Percentiles rank a stretch among this genome's conserved stretches.
These are phyloP conservation scores for Furcasterigmium sp. DNA, from an alignment of 2,329 filamentous ascomycete genomes.

Conservation along the genomic window DNA sequence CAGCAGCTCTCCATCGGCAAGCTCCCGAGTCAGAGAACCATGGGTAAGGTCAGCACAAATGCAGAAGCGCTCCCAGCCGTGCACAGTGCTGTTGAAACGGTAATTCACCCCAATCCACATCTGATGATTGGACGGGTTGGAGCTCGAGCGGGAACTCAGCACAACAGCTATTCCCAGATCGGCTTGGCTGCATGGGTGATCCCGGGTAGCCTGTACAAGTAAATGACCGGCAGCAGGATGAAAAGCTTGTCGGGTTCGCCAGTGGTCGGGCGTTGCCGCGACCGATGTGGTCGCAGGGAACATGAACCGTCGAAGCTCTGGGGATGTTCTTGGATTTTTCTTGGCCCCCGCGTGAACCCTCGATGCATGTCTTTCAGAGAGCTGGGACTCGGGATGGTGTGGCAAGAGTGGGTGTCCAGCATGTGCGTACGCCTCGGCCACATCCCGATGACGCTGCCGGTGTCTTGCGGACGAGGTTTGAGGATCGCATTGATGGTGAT, in stretches of 20 bases:
- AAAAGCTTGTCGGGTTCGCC: background rate
- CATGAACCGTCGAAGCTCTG: background rate
- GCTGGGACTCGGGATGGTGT: too few species aligned
- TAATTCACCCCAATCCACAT: background rate
- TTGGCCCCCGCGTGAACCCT: conserved; percentile 1
- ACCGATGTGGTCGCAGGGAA: background rate
- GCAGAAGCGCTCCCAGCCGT: too few species aligned
- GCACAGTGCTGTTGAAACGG: too few species aligned
- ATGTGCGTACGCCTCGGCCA: too few species aligned
- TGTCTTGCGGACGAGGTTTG: too few species aligned
- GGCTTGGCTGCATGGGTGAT: conserved; percentile 1
- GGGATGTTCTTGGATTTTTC: background rate
- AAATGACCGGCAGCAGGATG: background rate
- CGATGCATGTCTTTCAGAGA: too few species aligned
- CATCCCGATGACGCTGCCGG: too few species aligned
- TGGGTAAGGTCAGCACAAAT: too few species aligned
- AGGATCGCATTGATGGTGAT: too few species aligned
- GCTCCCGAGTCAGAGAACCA: too few species aligned
- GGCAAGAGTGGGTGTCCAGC: too few species aligned
- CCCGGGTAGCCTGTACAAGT: background rate
- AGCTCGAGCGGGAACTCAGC: background rate
- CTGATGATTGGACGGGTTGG: background rate
- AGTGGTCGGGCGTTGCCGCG: background rate
- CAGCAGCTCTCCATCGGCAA: too few species aligned
- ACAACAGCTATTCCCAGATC: background rate